A percentile compares a stretch with the other conserved stretches of the same genome.
Conservation (phyloP, 2,329 filamentous ascomycete genomes). For the Pochonia chlamydosporia region DNA sequence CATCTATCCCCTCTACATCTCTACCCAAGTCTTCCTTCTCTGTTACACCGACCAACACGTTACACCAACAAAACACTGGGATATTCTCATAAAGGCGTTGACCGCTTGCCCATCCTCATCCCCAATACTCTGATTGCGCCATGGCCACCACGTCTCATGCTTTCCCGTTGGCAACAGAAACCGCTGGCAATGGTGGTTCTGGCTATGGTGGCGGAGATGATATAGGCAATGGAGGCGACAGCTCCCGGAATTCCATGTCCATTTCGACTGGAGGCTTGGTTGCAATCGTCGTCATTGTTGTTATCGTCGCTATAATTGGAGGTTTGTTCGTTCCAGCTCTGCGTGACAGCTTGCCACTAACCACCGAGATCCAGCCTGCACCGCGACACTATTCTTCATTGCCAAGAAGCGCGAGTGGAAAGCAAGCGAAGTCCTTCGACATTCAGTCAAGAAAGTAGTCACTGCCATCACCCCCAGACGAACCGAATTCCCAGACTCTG, state of each 20-base stretch:
- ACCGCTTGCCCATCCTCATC: neutral
- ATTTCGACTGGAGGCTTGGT: slow-evolving; percentile 65
- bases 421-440: slow-evolving; percentile 63
- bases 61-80: too few species aligned
- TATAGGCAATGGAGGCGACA: slow-evolving; percentile 60
- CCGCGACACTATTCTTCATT: slow-evolving; percentile 65
- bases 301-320: slow-evolving; percentile 60
- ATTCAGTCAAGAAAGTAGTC: slow-evolving; percentile 58
- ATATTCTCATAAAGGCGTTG: neutral
- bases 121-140: slow-evolving; percentile 6
- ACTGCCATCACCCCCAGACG: slow-evolving; percentile 57
- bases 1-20: slow-evolving; percentile 1
- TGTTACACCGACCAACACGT: neutral
- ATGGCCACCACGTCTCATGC: slow-evolving; percentile 34
- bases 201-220: slow-evolving; percentile 40
- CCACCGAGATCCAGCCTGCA: slow-evolving; percentile 45
- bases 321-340: slow-evolving; percentile 44
- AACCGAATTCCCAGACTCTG: slow-evolving; percentile 53
- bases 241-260: slow-evolving; percentile 44
- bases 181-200: slow-evolving; percentile 27
- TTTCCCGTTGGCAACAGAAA: slow-evolving; percentile 37
- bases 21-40: neutral
- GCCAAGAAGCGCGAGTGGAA: slow-evolving; percentile 85
- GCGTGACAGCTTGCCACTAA: neutral
- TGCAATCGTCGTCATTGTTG: slow-evolving; percentile 69